Evolutionary conservation across 441 rosid genomes (phyloP), one percentile per base, ranked within the genome.

Genomic region (Syzygium malaccense): DNA sequence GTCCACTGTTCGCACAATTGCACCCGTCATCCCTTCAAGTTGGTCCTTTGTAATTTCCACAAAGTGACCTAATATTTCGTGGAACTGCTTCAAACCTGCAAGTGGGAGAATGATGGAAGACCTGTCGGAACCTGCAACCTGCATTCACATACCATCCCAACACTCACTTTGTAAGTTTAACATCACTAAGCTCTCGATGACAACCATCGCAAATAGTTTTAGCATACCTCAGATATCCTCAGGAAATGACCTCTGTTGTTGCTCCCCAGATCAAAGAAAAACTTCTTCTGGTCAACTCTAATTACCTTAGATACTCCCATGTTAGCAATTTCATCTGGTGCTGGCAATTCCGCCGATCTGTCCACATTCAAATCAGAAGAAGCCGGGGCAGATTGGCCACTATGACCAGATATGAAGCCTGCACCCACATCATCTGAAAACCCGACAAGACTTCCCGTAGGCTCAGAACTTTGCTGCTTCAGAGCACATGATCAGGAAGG

Each of bases 371-470:
- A 89, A 85, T 96, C 98, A 60, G 98, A 93, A 60, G 97, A 93
- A 91, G 95, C 90, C 66, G 97, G 88, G 90, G 92, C 91, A 64
- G 97, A 94, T 88, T 97, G 99, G 87, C 91, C 94, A 86, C 96
- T 93, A 87, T 96, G 97, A 75, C 99, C 99, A 91, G 99, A 93
- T 90, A 98, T 98, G 92, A 98, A 98, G 88, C 99, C 99, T 89
- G 98, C 99, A 88, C 99, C 99, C 13, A 98, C 99, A 92, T 98
- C 99, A 93, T 98, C 98, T 41, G 99, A 97, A 87, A 97, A 99
- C 90, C 99, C 99, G 90, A 92, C 98, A 80, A 96, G 87, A 86
- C 88, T 95, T 91, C 96, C 98, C 86, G 96, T 92, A 92, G 93
- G 88, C 91, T 95, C 98, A 86, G 96, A 93, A 90, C 90, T 91